A percentile compares a stretch with the other conserved stretches of the same genome.
Conservation (phyloP, 2,329 filamentous ascomycete genomes). For the Seiridium cupressi region DNA sequence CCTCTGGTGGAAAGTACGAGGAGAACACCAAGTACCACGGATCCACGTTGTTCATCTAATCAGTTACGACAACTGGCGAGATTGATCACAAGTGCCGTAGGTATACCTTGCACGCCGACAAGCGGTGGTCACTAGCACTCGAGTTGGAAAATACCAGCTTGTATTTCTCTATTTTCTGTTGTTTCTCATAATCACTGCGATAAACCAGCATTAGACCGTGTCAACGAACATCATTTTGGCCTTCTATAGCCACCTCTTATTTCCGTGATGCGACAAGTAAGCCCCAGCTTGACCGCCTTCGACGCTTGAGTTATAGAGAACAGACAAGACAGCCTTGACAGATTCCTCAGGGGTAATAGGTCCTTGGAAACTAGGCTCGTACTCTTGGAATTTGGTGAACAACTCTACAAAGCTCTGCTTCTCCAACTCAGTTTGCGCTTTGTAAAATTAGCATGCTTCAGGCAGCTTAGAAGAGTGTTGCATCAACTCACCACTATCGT, state of each 20-base stretch:
- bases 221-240: neutral
- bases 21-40: constrained; percentile 47
- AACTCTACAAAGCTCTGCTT: constrained; percentile 7
- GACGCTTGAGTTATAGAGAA: constrained; percentile 23
- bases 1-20: constrained; percentile 24
- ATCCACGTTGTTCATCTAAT: constrained; percentile 43
- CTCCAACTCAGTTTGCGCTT: neutral
- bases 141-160: too few species aligned
- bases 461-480: neutral
- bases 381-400: constrained; percentile 14
- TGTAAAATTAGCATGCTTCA: neutral
- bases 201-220: neutral
- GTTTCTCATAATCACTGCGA: neutral
- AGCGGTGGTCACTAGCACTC: too few species aligned
- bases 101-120: too few species aligned
- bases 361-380: constrained; percentile 22
- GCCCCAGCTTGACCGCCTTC: constrained; percentile 38
- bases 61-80: neutral
- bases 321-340: constrained; percentile 16
- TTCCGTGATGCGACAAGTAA: constrained; percentile 54
- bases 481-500: neutral
- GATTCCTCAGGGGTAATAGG: constrained; percentile 18
- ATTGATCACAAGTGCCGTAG: neutral
- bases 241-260: constrained; percentile 48
- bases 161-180: too few species aligned